Base-by-base conservation (phyloP, 1,284 basidiomycete species). In the Trametes hirsuta region DNA sequence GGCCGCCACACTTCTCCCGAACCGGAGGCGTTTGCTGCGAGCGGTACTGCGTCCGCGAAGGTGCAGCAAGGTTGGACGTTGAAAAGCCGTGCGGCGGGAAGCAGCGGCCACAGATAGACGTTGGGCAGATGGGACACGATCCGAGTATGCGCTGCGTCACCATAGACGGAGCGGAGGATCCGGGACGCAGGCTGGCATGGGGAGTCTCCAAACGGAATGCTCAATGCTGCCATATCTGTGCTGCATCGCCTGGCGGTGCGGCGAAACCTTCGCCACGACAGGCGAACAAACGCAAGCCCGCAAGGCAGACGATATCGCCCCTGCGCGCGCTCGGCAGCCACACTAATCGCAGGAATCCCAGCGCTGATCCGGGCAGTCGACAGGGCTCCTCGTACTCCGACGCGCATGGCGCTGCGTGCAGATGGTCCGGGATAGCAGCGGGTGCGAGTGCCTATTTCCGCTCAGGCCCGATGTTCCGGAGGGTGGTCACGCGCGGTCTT, bases 141-240 rank as follows among this genome's bases (percentile, higher is more conserved):
- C 49, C 50, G 50, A 30, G 30, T 30, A 30, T 37, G 39, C 34
- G 40, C 24, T 42, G 45, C 30, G 50, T 37, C 36, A 39, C 55
- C 56, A 58, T 52, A 63, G 21, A 42, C 57, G 63, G 62, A 34
- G 55, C 62, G 62, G 58, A 44, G 42, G 66, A 63, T 53, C 65
- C 65, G 62, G 49, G 21, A 50, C 22, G 36, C 12, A 21, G 45
- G 45, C 45, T 40, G 44, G 11, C 35, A 18, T 21, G 21, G 36
- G 50, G 52, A 65, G 64, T 63, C 64, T 65, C 64, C 64, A 65
- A 57, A 52, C 64, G 61, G 64, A 42, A 59, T 53, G 64, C 45
- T 61, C 64, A 61, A 65, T 62, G 64, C 64, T 65, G 53, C 64
- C 64, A 61, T 62, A 59, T 65, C 56, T 50, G 60, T 62, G 47